Percentiles rank a stretch among this genome's conserved stretches.
These are phyloP conservation scores for Trichoderma sp. DNA, from an alignment of 2,329 filamentous ascomycete genomes.

Conservation along the genomic window DNA sequence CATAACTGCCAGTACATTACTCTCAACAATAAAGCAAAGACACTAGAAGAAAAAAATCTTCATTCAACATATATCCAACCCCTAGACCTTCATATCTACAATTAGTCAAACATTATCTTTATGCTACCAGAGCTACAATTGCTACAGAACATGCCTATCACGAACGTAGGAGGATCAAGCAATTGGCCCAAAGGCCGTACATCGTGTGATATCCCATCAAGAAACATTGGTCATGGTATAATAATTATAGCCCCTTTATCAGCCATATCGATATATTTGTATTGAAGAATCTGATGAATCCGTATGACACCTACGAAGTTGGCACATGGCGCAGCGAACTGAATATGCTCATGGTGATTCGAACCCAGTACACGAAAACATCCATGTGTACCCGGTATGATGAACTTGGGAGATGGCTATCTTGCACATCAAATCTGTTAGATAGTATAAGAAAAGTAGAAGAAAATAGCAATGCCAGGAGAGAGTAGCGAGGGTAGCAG, in stretches of 20 bases:
- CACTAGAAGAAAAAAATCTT: not conserved
- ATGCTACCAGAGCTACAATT: not conserved
- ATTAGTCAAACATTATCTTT: not conserved
- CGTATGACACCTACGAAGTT: rapidly evolving
- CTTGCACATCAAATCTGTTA: not conserved
- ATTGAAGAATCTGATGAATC: not conserved
- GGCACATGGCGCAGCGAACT: not conserved
- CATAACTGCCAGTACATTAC: rapidly evolving
- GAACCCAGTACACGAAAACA: not conserved
- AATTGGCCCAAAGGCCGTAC: not conserved
- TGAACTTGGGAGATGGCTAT: not conserved
- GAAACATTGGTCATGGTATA: not conserved
- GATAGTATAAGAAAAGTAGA: not conserved
- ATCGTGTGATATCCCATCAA: not conserved
- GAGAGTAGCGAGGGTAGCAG: not conserved
- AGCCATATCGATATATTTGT: rapidly evolving
- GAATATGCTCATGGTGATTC: not conserved
- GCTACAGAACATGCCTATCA: not conserved
- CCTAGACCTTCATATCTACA: not conserved
- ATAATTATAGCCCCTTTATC: not conserved
- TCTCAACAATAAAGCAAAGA: rapidly evolving
- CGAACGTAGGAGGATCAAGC: not conserved
- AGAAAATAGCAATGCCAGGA: not conserved
- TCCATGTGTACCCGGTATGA: rapidly evolving
- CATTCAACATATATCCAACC: not conserved